Conservation (phyloP, 2,329 filamentous ascomycete species). For the Elsinoe necatrix region DNA sequence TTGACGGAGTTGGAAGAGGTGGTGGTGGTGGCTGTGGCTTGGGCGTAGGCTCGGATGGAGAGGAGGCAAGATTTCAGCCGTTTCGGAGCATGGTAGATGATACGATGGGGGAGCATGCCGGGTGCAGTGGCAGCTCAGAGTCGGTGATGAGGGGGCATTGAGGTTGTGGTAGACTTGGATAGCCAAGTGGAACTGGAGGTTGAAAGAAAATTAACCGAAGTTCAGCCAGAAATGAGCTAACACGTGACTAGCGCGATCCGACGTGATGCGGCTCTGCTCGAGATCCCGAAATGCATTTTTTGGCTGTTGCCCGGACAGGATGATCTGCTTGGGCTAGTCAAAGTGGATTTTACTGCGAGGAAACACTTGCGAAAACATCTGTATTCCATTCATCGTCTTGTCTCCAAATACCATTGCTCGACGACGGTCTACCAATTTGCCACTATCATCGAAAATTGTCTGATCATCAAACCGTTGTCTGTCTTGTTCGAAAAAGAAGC, state of each 20-base stretch:
- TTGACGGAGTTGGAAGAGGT: slow-evolving; percentile 26
- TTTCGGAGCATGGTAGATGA: slow-evolving; percentile 5
- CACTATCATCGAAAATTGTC: slow-evolving; percentile 7
- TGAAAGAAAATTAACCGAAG: not conserved
- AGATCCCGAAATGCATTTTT: not conserved
- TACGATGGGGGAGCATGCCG: slow-evolving; percentile 11
- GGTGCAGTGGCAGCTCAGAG: not conserved
- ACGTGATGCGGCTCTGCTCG: not conserved
- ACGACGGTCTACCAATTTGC: not conserved
- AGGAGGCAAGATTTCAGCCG: not conserved
- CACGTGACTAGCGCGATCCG: slow-evolving; percentile 1
- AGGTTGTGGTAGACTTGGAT: not conserved
- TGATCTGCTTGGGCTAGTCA: not conserved
- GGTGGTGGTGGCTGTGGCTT: slow-evolving; percentile 20
- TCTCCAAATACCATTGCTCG: not conserved
- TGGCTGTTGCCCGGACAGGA: slow-evolving; percentile 1
- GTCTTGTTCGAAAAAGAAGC: not conserved
- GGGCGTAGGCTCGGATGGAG: not conserved
- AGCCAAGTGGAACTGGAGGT: not conserved
- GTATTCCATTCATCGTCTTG: not conserved
- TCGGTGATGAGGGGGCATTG: not conserved
- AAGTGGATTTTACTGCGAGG: not conserved
- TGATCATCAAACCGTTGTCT: slow-evolving; percentile 13
- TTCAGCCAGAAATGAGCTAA: not conserved
- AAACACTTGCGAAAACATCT: not conserved